phyloP scores from a whole-genome alignment of 768 basidiomycete species.

The Stropharia rugosoannulata region DNA sequence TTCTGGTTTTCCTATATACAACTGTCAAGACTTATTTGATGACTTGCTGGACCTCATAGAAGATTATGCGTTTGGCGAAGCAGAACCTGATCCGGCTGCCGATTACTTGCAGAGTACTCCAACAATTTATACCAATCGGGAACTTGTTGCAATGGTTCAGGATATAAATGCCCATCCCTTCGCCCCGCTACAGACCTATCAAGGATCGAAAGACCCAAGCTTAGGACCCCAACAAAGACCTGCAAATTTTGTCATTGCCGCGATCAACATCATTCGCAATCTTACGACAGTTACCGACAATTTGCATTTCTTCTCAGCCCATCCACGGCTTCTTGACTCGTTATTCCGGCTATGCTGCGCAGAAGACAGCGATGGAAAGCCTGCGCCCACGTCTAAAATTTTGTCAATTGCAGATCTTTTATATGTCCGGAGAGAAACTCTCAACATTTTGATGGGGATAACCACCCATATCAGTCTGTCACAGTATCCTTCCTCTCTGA shows the following conservation, averaged over 20 bases:
- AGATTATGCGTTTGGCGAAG: constrained; percentile 69
- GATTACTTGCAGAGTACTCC: constrained; percentile 28
- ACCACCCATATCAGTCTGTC: constrained; percentile 52
- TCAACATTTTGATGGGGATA: constrained; percentile 68
- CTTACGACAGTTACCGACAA: constrained; percentile 78
- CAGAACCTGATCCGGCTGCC: constrained; percentile 29
- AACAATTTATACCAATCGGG: constrained; percentile 60
- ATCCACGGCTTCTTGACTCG: constrained; percentile 62
- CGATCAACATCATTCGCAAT: constrained; percentile 85
- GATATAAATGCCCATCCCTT: constrained; percentile 63
- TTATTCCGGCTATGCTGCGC: constrained; percentile 69
- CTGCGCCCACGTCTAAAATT: constrained; percentile 47
- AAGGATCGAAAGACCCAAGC: constrained; percentile 48
- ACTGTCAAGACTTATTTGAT: constrained; percentile 79
- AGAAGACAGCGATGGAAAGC: constrained; percentile 30
- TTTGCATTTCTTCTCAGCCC: constrained; percentile 58
- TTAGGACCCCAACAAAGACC: constrained; percentile 64
- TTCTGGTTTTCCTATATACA: constrained; percentile 71
- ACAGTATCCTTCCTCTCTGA: constrained; percentile 34
- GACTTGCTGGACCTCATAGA: constrained; percentile 87
- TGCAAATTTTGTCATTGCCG: constrained; percentile 64
- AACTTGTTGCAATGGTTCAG: constrained; percentile 56
- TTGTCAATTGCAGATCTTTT: constrained; percentile 75
- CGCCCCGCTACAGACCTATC: constrained; percentile 47
- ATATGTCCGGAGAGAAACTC: constrained; percentile 71